Conservation (phyloP, 139 green algal species). For the Closterium sp. region DNA sequence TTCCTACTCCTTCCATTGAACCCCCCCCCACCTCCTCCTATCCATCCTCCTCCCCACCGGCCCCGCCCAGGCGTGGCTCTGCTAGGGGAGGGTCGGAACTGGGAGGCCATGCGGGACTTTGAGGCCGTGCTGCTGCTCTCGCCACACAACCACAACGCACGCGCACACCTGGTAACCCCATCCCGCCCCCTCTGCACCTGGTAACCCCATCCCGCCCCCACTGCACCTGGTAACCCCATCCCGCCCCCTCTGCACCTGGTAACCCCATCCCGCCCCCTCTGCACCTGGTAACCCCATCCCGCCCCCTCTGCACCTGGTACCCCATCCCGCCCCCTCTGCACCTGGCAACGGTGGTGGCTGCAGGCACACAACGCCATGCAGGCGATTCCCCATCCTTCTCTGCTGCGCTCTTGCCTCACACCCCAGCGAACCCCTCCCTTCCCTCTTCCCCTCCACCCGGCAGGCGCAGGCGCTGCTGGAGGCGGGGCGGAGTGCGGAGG, state of each 20-base stretch:
- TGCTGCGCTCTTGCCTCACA: too few relatives aligned
- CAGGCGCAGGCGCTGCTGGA: background rate
- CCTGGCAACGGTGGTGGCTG: too few relatives aligned
- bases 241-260: background rate
- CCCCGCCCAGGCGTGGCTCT: background rate
- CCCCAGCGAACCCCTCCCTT: background rate
- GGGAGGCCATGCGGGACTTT: background rate
- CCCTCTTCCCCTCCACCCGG: too few relatives aligned
- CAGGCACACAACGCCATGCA: too few relatives aligned
- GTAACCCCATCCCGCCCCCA: too few relatives aligned
- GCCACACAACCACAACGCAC: background rate
- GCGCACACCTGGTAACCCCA: background rate
- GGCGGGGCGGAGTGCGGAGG: background rate
- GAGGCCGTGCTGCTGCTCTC: background rate
- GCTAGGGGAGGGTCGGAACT: background rate
- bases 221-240: too few relatives aligned
- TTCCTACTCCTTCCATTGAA: too few relatives aligned
- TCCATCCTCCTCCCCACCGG: background rate
- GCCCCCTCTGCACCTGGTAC: too few relatives aligned
- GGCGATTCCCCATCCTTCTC: too few relatives aligned
- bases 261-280: too few relatives aligned
- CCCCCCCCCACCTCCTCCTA: background rate
- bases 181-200: background rate
- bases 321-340: too few relatives aligned
- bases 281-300: too few relatives aligned